phyloP scores from a whole-genome alignment of 345 rosid species.

The Aegle marmelos region DNA sequence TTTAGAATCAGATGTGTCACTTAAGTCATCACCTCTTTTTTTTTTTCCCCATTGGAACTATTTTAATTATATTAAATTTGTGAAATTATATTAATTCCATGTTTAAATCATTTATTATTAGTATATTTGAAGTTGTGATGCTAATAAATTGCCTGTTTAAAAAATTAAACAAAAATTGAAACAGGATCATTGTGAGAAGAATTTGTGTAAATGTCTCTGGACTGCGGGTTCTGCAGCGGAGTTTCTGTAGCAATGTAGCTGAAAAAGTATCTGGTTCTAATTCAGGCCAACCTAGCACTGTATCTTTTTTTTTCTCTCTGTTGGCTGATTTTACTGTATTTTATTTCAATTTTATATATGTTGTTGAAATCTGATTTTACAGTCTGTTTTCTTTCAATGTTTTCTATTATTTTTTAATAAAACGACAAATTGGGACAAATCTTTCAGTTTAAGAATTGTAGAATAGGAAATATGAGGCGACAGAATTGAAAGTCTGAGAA shows the following conservation, averaged over 20 bases:
- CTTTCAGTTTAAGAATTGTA: not conserved
- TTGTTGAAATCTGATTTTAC: not conserved
- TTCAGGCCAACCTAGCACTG: slow-evolving; percentile 17
- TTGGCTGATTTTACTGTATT: not conserved
- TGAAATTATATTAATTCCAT: too few species aligned
- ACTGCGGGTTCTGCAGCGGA: slow-evolving; percentile 19
- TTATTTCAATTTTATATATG: not conserved
- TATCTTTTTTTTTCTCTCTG: slow-evolving; percentile 10
- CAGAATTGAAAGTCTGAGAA: not conserved
- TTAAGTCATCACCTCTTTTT: not conserved
- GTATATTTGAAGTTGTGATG: too few species aligned
- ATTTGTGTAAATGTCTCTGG: slow-evolving; percentile 21
- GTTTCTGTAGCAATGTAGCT: slow-evolving; percentile 24
- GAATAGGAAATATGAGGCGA: too few species aligned
- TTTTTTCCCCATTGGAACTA: too few species aligned
- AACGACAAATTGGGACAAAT: not conserved
- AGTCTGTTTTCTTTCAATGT: not conserved
- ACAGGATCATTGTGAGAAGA: slow-evolving; percentile 34
- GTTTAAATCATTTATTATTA: too few species aligned
- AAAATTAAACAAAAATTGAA: not conserved
- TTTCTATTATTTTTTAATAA: not conserved
- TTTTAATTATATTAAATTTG: not conserved
- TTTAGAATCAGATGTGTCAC: not conserved
- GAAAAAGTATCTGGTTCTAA: slow-evolving; percentile 13
- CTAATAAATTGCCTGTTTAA: not conserved